A percentile compares a stretch with the other conserved stretches of the same genome.
Evolutionary conservation across 2,329 filamentous ascomycete species (phyloP).

Genomic region (Colletotrichum lupini): DNA sequence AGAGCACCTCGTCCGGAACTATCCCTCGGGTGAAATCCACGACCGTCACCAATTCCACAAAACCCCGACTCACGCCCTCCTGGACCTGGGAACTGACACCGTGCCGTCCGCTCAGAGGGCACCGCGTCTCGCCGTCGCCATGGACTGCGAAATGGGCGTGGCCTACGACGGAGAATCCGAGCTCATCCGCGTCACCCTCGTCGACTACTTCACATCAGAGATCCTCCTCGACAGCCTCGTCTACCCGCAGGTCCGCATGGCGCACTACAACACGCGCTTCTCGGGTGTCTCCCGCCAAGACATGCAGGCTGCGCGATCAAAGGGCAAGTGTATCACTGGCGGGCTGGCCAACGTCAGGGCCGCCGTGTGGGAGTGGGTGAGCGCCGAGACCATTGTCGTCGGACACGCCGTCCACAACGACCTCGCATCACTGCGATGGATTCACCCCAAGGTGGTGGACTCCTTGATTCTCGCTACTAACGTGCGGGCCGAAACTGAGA

Average conservation of each 20-base stretch:
- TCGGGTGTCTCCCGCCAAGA: slow-evolving; percentile 57
- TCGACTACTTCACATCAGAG: slow-evolving; percentile 62
- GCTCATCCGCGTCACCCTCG: slow-evolving; percentile 61
- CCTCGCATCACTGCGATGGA: slow-evolving; percentile 58
- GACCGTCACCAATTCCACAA: slow-evolving; percentile 23
- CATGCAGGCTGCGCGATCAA: slow-evolving; percentile 49
- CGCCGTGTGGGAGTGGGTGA: slow-evolving; percentile 56
- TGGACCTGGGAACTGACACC: not conserved
- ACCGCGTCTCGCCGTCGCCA: slow-evolving; percentile 48
- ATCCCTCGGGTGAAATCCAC: slow-evolving; percentile 40
- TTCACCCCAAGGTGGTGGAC: slow-evolving; percentile 57
- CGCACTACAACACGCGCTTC: slow-evolving; percentile 60
- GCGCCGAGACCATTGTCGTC: slow-evolving; percentile 59
- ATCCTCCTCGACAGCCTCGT: slow-evolving; percentile 63
- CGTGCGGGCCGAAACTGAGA: slow-evolving; percentile 27
- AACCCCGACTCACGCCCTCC: slow-evolving; percentile 15
- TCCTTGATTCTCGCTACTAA: slow-evolving; percentile 50
- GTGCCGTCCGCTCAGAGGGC: not conserved
- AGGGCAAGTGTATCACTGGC: slow-evolving; percentile 46
- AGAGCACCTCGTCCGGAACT: slow-evolving; percentile 40
- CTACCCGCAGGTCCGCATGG: slow-evolving; percentile 56
- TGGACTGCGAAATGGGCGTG: slow-evolving; percentile 68
- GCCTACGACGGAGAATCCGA: slow-evolving; percentile 56
- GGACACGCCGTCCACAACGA: slow-evolving; percentile 57
- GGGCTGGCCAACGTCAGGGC: slow-evolving; percentile 55